Base-by-base conservation (phyloP, 139 green algal species). In the Coccomyxa sp. region DNA sequence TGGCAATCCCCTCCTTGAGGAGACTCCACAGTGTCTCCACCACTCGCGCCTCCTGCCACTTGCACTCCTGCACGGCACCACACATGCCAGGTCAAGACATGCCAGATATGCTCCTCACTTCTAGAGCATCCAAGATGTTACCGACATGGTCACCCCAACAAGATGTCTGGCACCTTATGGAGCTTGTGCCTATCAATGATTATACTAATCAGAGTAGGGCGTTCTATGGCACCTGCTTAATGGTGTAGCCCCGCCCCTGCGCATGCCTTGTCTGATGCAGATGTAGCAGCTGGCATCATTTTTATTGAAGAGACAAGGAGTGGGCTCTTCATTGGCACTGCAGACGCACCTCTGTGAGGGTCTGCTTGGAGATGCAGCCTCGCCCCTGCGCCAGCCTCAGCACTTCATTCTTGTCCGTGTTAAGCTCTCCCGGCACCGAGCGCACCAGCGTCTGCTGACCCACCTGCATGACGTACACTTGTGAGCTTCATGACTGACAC, bases 381-480 rank as follows among this genome's bases (percentile, higher is more conserved):
- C 74, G 55, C 39, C 80, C 88, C 83, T 94, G 78, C 12, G 91
- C 92, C 58, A 94, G 39, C 68, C 93, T 85, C 55, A 98, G 82
- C 5, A 93, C 82, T 14, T 75, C 55, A 79, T 93, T 95, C 44
- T 88, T 88, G 86, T 98, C 93, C n/a, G 87, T 90, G 82, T 91
- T 93, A 14, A 98, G 91, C 83, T 97, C 93, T 0, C 85, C 86
- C 27, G 94, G 93, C 68, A 96, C 88, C 14, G 86, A 93, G 8
- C 90, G 84, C 77, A 97, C 92, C 75, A 87, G 84, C 24, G 55
- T 79, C 16, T 39, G 64, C 27, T 71, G 24, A 29, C 64, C 39
- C 12, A 35, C 73, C 64, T 39, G 39, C 33, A 77, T 29, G 18
- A 64, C 50, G 22, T n/a, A n/a, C n/a, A n/a, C n/a, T n/a, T n/a